phyloP scores from a whole-genome alignment of 306 rosid genomes.

The Glycyrrhiza uralensis region DNA sequence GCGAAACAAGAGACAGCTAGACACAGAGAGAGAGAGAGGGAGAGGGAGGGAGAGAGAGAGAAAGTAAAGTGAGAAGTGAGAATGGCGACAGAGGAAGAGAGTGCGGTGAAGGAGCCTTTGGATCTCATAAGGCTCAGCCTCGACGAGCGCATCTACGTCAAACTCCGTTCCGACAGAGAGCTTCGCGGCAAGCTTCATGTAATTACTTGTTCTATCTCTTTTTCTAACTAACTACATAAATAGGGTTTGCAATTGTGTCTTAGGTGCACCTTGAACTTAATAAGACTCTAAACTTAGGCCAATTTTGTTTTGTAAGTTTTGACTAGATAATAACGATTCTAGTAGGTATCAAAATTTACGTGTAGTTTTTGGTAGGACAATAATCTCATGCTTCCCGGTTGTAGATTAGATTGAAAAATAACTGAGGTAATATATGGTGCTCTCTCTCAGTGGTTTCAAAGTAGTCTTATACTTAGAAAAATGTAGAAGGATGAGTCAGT shows the following conservation, averaged over 20 bases:
- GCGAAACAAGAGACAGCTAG: neutral
- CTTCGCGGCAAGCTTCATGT: slow-evolving; percentile 99
- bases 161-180: slow-evolving; percentile 94
- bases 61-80: neutral
- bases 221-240: neutral
- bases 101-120: slow-evolving; percentile 98
- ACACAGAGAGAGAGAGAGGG: too few relatives aligned
- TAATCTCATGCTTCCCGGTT: neutral
- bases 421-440: neutral
- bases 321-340: neutral
- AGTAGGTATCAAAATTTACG: neutral
- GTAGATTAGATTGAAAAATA: neutral
- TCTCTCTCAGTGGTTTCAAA: neutral
- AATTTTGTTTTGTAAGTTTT: too few relatives aligned
- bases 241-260: neutral
- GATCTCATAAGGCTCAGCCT: slow-evolving; percentile 97
- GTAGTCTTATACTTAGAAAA: too few relatives aligned
- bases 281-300: too few relatives aligned
- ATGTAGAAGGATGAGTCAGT: too few relatives aligned
- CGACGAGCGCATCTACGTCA: slow-evolving; percentile 98
- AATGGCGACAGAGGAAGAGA: slow-evolving; percentile 91
- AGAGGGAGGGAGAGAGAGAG: neutral
- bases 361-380: neutral
- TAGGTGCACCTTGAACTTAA: too few relatives aligned
- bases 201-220: neutral